Evolutionary conservation across 306 rosid genomes (phyloP).

Genomic region (Ammopiptanthus mongolicus): DNA sequence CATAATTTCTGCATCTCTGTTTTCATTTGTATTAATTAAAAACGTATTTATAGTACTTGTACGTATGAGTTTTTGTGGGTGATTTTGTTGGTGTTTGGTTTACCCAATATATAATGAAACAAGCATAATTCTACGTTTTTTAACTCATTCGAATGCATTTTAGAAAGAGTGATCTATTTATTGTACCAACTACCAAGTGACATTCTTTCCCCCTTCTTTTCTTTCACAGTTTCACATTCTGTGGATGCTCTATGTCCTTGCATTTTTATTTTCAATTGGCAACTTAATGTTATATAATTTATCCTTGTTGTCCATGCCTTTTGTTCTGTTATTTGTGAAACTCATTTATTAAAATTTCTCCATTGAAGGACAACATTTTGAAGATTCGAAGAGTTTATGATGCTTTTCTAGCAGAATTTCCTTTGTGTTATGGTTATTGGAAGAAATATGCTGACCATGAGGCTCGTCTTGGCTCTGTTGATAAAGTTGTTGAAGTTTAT

Average conservation of each 20-base stretch:
- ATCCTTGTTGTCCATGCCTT: neutral
- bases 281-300: neutral
- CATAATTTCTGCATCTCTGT: neutral
- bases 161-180: neutral
- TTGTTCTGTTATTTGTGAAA: neutral
- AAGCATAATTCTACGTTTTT: neutral
- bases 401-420: constrained; percentile 90
- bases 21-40: neutral
- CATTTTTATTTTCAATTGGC: neutral
- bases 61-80: neutral
- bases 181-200: neutral
- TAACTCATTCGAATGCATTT: neutral
- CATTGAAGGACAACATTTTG: constrained; percentile 72
- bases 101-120: neutral
- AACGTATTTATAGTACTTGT: neutral
- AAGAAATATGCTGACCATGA: constrained; percentile 99
- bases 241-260: neutral
- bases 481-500: constrained; percentile 94
- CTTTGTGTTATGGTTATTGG: constrained; percentile 98
- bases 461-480: constrained; percentile 72
- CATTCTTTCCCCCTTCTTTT: neutral
- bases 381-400: constrained; percentile 89
- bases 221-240: neutral
- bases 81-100: neutral
- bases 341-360: constrained; percentile 15